A percentile compares a stretch with the other conserved stretches of the same genome.
phyloP scores from a whole-genome alignment of 345 rosid genomes.

The Eucalyptus dawsonii region DNA sequence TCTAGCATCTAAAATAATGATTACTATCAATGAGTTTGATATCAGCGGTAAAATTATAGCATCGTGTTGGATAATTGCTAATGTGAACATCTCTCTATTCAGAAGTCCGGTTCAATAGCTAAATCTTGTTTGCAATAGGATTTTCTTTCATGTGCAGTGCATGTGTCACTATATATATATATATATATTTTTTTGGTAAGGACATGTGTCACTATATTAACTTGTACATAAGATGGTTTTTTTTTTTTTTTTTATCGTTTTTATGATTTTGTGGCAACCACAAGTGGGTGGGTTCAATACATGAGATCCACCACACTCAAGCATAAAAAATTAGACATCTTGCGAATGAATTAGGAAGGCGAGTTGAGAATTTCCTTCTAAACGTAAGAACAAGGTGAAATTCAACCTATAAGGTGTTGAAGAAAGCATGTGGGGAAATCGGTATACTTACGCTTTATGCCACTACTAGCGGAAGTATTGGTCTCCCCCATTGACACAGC shows the following conservation, averaged over 20 bases:
- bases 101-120: neutral
- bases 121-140: neutral
- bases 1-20: neutral
- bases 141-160: too few species aligned
- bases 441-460: neutral
- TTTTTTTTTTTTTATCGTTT: too few species aligned
- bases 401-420: neutral
- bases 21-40: neutral
- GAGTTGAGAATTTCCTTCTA: neutral
- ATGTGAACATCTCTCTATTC: neutral
- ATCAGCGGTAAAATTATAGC: too few species aligned
- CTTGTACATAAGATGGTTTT: too few species aligned
- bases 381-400: neutral
- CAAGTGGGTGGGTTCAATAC: neutral
- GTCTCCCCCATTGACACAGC: neutral
- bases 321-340: neutral
- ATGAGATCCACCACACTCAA: neutral
- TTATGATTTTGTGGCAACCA: neutral
- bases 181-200: too few species aligned
- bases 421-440: neutral
- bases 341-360: neutral
- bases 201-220: too few species aligned
- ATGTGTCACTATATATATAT: too few species aligned
- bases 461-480: neutral
- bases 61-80: neutral